Evolutionary conservation across 2,329 filamentous ascomycete species (phyloP), one percentile per base, ranked within the genome.

Genomic region (Cercospora zeae-maydis): DNA sequence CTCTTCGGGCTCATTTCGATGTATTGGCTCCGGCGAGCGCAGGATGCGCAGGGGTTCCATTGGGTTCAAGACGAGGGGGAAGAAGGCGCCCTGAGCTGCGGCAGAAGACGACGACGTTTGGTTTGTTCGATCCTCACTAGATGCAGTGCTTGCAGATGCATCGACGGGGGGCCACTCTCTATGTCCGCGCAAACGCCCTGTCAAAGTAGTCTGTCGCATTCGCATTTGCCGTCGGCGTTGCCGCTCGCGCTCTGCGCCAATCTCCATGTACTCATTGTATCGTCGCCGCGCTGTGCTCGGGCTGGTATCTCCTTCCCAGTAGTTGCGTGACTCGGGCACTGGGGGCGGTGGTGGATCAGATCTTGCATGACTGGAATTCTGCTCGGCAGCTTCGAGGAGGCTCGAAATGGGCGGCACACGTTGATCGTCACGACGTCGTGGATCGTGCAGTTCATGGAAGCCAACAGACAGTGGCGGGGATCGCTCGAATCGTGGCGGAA

Each of bases 341-440:
- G 70, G 68, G 27, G 64, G 63, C 21, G 66, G 67, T 34, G 63
- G 64, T 6, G 52, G 61, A 33, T 47, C 37, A 52, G n/a, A 54
- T 13, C 54, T 51, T 24, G 45, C 21, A 16, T 21, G 30, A 31
- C 19, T 33, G n/a, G 31, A 37, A 14, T 56, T 45, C 21, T 69
- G 63, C 60, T 72, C 66, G 27, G 69, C 68, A 16, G 70, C 62
- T 63, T 74, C 72, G 19, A 75, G 66, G 45, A 75, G 62, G 9
- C 62, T 72, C 11, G 70, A 68, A 33, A 75, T 68, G 5, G 72
- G 67, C 11, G 73, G 72, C 9, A 75, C 69, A 34, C 71, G 69
- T 51, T 65, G 58, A 33, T 56, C 62, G 34, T 63, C 63, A 37
- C 61, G 67, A 33, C 70, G 69, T 9, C 67, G 55, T n/a, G 63